These are phyloP conservation scores for Fusarium nisikadoi DNA, from an alignment of 2,329 filamentous ascomycete species.

Conservation along the genomic window DNA sequence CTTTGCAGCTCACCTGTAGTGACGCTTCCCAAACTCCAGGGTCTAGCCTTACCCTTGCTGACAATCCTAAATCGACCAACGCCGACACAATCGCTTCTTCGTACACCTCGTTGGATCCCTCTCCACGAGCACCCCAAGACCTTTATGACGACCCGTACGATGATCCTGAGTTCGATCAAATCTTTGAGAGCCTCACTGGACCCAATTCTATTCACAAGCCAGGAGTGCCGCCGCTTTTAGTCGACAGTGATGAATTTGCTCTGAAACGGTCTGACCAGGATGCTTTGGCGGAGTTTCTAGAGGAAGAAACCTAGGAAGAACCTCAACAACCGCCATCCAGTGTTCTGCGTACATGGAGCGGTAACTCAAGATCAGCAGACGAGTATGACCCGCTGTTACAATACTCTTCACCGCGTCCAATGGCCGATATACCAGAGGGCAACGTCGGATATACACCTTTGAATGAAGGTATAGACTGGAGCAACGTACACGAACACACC, in stretches of 20 bases:
- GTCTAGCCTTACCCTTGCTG: slow-evolving; percentile 9
- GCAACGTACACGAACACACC: slow-evolving; percentile 41
- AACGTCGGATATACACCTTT: slow-evolving; percentile 34
- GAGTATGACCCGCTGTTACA: slow-evolving; percentile 53
- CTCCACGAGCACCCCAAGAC: not conserved
- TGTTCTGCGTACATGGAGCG: slow-evolving; percentile 47
- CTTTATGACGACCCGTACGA: slow-evolving; percentile 22
- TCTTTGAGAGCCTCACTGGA: slow-evolving; percentile 15
- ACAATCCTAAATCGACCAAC: slow-evolving; percentile 15
- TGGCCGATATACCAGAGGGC: not conserved
- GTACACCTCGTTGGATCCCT: not conserved
- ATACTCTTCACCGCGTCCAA: slow-evolving; percentile 45
- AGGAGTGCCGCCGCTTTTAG: not conserved
- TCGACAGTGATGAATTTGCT: slow-evolving; percentile 1
- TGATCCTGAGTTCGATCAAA: slow-evolving; percentile 32
- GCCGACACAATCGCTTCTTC: not conserved
- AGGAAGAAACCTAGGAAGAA: slow-evolving; percentile 6
- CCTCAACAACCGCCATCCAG: slow-evolving; percentile 45
- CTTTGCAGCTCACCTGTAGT: not conserved
- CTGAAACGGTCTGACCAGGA: slow-evolving; percentile 28
- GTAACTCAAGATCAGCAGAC: slow-evolving; percentile 48
- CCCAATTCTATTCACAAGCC: not conserved
- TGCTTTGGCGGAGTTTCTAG: slow-evolving; percentile 26
- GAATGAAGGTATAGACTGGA: slow-evolving; percentile 56
- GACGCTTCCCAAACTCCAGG: slow-evolving; percentile 14